These are phyloP conservation scores for Penicillium alfredii DNA, from an alignment of 495 filamentous ascomycete genomes.

Conservation along the genomic window DNA sequence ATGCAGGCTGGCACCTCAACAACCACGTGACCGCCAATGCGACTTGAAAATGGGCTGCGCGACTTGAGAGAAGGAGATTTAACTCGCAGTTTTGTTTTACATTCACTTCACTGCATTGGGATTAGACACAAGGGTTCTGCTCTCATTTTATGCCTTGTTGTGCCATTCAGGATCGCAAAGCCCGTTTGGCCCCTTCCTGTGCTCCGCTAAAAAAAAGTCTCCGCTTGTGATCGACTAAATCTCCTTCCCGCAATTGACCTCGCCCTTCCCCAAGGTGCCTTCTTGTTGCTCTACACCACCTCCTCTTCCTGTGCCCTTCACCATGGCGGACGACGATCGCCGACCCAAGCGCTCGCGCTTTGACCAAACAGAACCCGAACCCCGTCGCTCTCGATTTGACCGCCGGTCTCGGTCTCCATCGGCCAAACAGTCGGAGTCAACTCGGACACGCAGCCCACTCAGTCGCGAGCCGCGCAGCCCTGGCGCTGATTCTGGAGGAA, in stretches of 20 bases:
- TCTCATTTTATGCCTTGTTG: no score
- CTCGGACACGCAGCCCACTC: constrained; percentile 76
- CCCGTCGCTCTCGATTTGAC: constrained; percentile 73
- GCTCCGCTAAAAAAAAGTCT: no score
- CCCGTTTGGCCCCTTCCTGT: no score
- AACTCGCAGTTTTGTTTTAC: no score
- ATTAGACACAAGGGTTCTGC: no score
- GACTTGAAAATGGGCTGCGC: no score
- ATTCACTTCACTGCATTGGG: no score
- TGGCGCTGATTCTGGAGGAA: constrained; percentile 33
- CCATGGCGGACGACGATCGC: constrained; percentile 75
- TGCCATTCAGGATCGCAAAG: no score
- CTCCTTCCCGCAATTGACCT: constrained; percentile 23
- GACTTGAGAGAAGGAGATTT: no score
- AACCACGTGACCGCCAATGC: constrained; percentile 1
- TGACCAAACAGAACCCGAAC: constrained; percentile 78
- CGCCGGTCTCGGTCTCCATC: constrained; percentile 81
- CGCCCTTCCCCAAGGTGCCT: constrained; percentile 6
- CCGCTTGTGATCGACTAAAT: no score
- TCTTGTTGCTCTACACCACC: constrained; percentile 1
- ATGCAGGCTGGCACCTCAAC: constrained; percentile 2
- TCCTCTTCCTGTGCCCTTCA: constrained; percentile 1
- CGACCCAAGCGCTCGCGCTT: constrained; percentile 85
- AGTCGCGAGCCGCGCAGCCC: constrained; percentile 51
- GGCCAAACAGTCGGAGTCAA: constrained; percentile 51